These are phyloP conservation scores for Saraca asoca DNA, from an alignment of 331 rosid genomes.

Conservation along the genomic window DNA sequence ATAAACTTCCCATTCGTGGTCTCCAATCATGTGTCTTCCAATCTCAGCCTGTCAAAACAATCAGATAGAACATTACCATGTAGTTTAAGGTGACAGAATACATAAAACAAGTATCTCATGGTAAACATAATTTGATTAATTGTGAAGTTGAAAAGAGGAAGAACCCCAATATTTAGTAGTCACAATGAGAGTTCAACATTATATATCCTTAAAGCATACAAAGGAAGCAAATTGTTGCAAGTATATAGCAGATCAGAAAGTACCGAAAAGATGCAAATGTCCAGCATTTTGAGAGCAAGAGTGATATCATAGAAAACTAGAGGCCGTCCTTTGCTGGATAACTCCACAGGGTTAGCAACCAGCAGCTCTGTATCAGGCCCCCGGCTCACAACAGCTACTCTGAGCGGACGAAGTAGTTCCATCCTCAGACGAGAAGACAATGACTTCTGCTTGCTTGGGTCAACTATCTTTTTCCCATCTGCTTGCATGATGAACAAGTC, in stretches of 20 bases:
- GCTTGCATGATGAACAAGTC: slow-evolving; percentile 92
- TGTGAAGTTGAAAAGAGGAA: too few relatives aligned
- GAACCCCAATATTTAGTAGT: too few relatives aligned
- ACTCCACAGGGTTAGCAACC: slow-evolving; percentile 89
- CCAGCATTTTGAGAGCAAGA: slow-evolving; percentile 77
- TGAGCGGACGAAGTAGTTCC: slow-evolving; percentile 79
- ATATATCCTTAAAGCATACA: too few relatives aligned
- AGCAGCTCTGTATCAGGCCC: slow-evolving; percentile 89
- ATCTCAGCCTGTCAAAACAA: slow-evolving; percentile 75
- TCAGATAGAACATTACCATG: background rate
- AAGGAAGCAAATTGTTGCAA: too few relatives aligned
- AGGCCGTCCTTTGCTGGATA: slow-evolving; percentile 92
- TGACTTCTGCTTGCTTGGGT: slow-evolving; percentile 67
- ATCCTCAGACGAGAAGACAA: slow-evolving; percentile 63
- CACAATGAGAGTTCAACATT: too few relatives aligned
- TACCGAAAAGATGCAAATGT: slow-evolving; percentile 84
- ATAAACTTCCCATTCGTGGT: slow-evolving; percentile 89
- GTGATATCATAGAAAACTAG: slow-evolving; percentile 88
- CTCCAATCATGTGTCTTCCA: slow-evolving; percentile 74
- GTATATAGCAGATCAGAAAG: slow-evolving; percentile 33
- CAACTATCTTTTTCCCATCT: slow-evolving; percentile 88
- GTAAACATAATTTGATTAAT: too few relatives aligned
- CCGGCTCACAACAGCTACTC: slow-evolving; percentile 69
- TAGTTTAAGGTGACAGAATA: background rate
- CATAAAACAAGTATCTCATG: background rate